Conservation (phyloP, 2,329 filamentous ascomycete genomes). For the Penicillium sp. region DNA sequence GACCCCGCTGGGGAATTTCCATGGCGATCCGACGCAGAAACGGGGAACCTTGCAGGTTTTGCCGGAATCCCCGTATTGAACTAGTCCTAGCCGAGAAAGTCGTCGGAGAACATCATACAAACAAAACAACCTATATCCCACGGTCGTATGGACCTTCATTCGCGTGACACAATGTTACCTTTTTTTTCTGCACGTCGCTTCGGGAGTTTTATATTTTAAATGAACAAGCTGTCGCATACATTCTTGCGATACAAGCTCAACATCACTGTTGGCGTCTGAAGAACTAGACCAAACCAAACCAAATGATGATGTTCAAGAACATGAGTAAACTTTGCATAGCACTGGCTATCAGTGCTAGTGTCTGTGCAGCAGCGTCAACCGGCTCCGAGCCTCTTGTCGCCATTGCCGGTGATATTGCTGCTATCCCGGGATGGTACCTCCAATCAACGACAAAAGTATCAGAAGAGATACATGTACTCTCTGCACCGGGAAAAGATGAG, state of each 20-base stretch:
- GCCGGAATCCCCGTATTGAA: slow-evolving; percentile 5
- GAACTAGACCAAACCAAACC: neutral
- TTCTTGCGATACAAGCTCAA: neutral
- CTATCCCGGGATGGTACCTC: slow-evolving; percentile 48
- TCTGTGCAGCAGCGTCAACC: neutral
- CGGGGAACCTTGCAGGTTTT: slow-evolving; percentile 8
- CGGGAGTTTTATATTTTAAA: neutral
- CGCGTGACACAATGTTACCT: slow-evolving; percentile 2
- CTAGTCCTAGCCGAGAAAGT: slow-evolving; percentile 7
- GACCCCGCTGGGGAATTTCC: slow-evolving; percentile 1
- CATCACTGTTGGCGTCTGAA: neutral
- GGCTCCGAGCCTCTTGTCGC: slow-evolving; percentile 15
- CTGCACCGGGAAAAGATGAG: slow-evolving; percentile 44
- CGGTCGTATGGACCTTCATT: slow-evolving; percentile 5
- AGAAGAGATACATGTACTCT: slow-evolving; percentile 39
- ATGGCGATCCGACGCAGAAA: neutral
- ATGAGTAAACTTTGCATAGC: neutral
- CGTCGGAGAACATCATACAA: slow-evolving; percentile 3
- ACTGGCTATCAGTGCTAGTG: neutral
- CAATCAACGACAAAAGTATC: slow-evolving; percentile 43
- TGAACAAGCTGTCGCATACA: neutral
- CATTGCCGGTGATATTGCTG: slow-evolving; percentile 21
- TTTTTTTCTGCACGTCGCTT: neutral
- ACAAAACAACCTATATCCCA: slow-evolving; percentile 3
- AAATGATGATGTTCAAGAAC: neutral